phyloP scores from a whole-genome alignment of 1,284 basidiomycete species.

The Mycosarcoma maydis region DNA sequence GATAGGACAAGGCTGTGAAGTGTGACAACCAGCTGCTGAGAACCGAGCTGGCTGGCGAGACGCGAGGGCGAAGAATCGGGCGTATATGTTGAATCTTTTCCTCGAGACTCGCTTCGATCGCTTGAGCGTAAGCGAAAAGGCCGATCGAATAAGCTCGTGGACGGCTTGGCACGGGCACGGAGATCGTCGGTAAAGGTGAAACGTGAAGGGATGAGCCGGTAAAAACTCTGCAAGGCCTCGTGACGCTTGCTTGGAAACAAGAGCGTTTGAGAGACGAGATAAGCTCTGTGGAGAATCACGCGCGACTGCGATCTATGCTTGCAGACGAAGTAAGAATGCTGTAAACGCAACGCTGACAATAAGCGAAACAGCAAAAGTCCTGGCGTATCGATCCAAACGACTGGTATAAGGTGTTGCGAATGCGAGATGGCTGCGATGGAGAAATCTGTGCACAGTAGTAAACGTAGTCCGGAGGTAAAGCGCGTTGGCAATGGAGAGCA shows the following conservation, averaged over 20 bases:
- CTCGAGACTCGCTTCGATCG: slow-evolving; percentile 8
- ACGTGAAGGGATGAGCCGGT: too few relatives aligned
- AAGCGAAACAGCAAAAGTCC: slow-evolving; percentile 3
- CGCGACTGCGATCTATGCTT: too few relatives aligned
- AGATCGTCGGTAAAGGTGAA: slow-evolving; percentile 18
- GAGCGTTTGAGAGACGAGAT: too few relatives aligned
- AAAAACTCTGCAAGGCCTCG: too few relatives aligned
- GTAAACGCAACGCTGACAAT: neutral
- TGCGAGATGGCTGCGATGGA: neutral
- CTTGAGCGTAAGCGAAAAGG: neutral
- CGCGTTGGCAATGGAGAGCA: too few relatives aligned
- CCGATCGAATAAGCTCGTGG: slow-evolving; percentile 12
- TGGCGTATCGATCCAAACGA: slow-evolving; percentile 3
- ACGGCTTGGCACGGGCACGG: too few relatives aligned
- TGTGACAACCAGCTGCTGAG: too few relatives aligned
- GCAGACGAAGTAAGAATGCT: too few relatives aligned
- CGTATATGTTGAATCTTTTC: slow-evolving; percentile 22
- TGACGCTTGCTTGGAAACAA: neutral
- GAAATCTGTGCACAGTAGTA: too few relatives aligned
- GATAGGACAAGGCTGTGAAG: too few relatives aligned
- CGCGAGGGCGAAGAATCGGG: slow-evolving; percentile 8
- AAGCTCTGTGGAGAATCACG: too few relatives aligned
- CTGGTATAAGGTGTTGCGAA: neutral
- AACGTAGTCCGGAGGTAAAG: too few relatives aligned
- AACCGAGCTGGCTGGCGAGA: slow-evolving; percentile 4